phyloP scores from a whole-genome alignment of 495 filamentous ascomycete genomes.

The Penicillium canariense region DNA sequence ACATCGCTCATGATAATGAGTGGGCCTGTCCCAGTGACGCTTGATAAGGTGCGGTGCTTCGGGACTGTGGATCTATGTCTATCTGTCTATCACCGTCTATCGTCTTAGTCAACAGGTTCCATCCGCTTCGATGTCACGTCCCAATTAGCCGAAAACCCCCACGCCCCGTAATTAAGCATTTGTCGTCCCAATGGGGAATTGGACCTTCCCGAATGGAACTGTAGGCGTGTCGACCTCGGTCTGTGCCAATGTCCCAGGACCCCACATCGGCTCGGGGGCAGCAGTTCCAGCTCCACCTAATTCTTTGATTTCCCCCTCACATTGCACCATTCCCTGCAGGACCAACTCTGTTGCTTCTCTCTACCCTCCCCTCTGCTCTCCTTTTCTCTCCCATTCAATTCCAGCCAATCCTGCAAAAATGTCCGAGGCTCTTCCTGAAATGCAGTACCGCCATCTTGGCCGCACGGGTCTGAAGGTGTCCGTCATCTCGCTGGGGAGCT shows the following conservation, averaged over 20 bases:
- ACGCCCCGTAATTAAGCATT: not conserved
- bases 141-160: conserved; percentile 11
- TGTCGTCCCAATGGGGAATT: conserved; percentile 5
- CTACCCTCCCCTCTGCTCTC: not conserved
- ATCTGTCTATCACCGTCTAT: not conserved
- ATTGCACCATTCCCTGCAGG: not conserved
- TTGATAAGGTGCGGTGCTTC: too few relatives aligned
- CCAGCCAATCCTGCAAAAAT: conserved; percentile 7
- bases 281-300: not conserved
- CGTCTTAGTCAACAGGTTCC: not conserved
- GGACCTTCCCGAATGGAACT: not conserved
- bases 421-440: conserved; percentile 50
- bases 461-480: conserved; percentile 74
- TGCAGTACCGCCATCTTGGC: conserved; percentile 75
- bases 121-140: not conserved
- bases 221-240: conserved; percentile 2
- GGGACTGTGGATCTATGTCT: too few relatives aligned
- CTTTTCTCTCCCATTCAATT: not conserved
- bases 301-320: not conserved
- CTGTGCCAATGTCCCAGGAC: not conserved
- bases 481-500: conserved; percentile 68
- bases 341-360: not conserved
- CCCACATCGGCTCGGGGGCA: conserved; percentile 16
- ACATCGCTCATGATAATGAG: too few relatives aligned
- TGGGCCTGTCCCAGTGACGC: not conserved